phyloP scores from a whole-genome alignment of 192 early-diverging fungal species.

The Coemansia sp. region DNA sequence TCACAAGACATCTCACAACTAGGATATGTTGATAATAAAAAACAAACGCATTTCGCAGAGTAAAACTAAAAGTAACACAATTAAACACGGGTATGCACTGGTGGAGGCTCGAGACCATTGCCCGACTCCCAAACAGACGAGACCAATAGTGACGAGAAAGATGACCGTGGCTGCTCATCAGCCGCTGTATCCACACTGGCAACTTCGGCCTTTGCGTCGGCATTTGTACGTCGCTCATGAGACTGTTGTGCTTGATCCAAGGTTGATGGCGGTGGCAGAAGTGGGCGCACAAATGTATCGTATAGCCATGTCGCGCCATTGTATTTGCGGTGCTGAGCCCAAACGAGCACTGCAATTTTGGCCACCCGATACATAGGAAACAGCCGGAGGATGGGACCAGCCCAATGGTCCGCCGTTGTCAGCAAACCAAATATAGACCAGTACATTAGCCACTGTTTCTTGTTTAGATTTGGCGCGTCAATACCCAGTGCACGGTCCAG shows the following conservation, averaged over 20 bases:
- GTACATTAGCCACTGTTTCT: slow-evolving; percentile 55
- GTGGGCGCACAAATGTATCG: slow-evolving; percentile 41
- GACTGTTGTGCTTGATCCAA: not conserved
- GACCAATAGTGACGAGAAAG: slow-evolving; percentile 22
- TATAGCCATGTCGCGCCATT: slow-evolving; percentile 53
- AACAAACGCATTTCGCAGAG: not conserved
- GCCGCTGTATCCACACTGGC: not conserved
- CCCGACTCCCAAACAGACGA: slow-evolving; percentile 36
- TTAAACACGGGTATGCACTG: not conserved
- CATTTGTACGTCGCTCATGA: slow-evolving; percentile 1
- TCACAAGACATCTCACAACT: slow-evolving; percentile 32
- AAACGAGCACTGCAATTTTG: slow-evolving; percentile 44
- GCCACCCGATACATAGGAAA: slow-evolving; percentile 51
- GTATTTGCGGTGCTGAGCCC: slow-evolving; percentile 52
- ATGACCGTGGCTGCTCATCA: not conserved
- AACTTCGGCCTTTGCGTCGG: not conserved
- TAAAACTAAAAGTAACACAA: not conserved
- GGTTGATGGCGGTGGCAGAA: slow-evolving; percentile 37
- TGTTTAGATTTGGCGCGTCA: slow-evolving; percentile 33
- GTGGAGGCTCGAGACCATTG: not conserved
- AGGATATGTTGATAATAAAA: not conserved
- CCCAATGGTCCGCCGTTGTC: slow-evolving; percentile 53
- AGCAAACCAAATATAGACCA: slow-evolving; percentile 51
- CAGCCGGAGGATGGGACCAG: slow-evolving; percentile 41
- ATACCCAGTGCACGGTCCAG: slow-evolving; percentile 31